Conservation (phyloP, 371 early-diverging fungal genomes). For the Rhizopus microsporus region DNA sequence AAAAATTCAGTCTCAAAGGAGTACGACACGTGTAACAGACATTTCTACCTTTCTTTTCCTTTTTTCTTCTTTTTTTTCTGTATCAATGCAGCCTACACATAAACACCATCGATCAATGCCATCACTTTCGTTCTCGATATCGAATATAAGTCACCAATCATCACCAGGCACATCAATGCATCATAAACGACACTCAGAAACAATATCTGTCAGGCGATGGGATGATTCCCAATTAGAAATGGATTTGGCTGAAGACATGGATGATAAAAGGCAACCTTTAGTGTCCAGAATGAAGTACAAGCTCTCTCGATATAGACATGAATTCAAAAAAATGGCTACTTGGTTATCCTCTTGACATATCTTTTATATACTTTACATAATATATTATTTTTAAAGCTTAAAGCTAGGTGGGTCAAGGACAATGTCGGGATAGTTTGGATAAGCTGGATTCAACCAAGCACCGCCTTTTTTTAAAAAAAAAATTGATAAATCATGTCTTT, state of each 20-base stretch:
- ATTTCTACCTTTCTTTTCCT: too few species aligned
- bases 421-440: constrained; percentile 19
- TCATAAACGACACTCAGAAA: neutral
- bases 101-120: constrained; percentile 2
- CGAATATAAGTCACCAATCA: neutral
- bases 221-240: constrained; percentile 17
- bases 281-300: neutral
- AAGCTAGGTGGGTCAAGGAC: constrained; percentile 17
- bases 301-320: too few species aligned
- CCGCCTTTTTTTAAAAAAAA: constrained; percentile 12
- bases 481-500: neutral
- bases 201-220: constrained; percentile 3
- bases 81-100: neutral
- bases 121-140: neutral
- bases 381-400: constrained; percentile 16
- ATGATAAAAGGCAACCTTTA: constrained; percentile 12
- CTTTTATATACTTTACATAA: neutral
- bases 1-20: too few species aligned
- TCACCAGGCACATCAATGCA: constrained; percentile 6
- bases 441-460: constrained; percentile 23
- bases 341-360: neutral
- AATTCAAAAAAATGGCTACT: neutral
- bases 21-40: too few species aligned
- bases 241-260: constrained; percentile 19
- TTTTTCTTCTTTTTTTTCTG: too few species aligned